Base-by-base conservation (phyloP, 441 rosid species). In the Cnidoscolus chayamansa region DNA sequence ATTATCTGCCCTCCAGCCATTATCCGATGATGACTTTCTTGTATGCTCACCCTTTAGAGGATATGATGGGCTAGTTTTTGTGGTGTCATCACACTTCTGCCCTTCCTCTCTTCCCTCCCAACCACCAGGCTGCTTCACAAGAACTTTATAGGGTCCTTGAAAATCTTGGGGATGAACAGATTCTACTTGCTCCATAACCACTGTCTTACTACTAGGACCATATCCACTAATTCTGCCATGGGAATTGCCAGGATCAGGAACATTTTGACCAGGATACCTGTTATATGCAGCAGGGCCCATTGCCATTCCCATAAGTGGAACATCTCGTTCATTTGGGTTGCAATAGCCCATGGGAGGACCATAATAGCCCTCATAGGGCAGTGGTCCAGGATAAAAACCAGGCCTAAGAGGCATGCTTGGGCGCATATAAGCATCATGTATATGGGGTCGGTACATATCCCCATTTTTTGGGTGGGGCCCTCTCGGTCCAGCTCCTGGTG, bases 321-420 rank as follows among this genome's bases (percentile, higher is more conserved):
- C 72, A 74, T 96, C 98, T 78, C 91, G 87, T 67, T 96, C 94
- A 76, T 71, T 86, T 72, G 94, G 70, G 79, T 78, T 82, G 74
- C 85, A 82, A 71, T 87, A 96, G 72, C 90, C 88, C 93, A 88
- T 82, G 65, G 97, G 96, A 81, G 94, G 96, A 81, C 93, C 93
- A 81, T 85, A 89, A 76, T 84, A 96, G 63, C 90, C 85, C 74
- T 95, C 98, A 53, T 83, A 88, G 58, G 89, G 82, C 54, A 88
- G 85, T 31, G 92, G 99, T 70, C 91, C 91, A 75, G 88, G 86
- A 83, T 83, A 92, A 88, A 86, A 93, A n/a, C 93, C 91, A 71
- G 98, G 99, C 80, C 96, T 87, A 68, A 87, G 78, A 65, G 93
- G 93, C 94, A 96, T 88, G 81, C 89, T 87, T 66, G 96, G 97